Conservation (phyloP, 495 filamentous ascomycete genomes). For the Neurospora discreta region DNA sequence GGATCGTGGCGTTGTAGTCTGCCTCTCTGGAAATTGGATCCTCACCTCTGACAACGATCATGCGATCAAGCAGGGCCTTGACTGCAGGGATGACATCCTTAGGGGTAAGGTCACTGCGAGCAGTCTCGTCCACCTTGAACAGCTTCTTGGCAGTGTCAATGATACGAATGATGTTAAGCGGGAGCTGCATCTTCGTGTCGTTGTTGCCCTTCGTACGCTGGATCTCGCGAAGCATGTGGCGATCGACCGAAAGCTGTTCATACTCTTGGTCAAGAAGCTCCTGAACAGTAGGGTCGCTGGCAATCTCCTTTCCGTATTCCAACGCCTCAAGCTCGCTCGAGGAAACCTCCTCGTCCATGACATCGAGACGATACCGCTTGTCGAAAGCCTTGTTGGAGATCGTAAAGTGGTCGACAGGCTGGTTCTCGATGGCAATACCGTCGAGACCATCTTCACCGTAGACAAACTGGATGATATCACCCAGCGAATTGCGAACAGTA, state of each 20-base stretch:
- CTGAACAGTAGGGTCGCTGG: slow-evolving; percentile 77
- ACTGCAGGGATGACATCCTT: slow-evolving; percentile 78
- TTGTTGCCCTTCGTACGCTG: slow-evolving; percentile 42
- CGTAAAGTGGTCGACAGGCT: slow-evolving; percentile 74
- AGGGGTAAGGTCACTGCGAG: slow-evolving; percentile 84
- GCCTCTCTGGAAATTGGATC: slow-evolving; percentile 77
- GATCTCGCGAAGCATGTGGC: slow-evolving; percentile 60
- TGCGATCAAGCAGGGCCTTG: slow-evolving; percentile 56
- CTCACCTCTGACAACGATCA: slow-evolving; percentile 74
- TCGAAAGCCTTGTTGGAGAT: slow-evolving; percentile 64
- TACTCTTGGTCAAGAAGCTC: slow-evolving; percentile 79
- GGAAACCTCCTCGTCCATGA: slow-evolving; percentile 63
- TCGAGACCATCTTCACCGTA: slow-evolving; percentile 98
- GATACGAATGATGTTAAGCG: slow-evolving; percentile 82
- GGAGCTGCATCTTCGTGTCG: slow-evolving; percentile 76
- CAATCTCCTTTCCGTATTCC: slow-evolving; percentile 78
- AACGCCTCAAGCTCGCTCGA: slow-evolving; percentile 57
- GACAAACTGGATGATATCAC: slow-evolving; percentile 93
- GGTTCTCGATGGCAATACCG: slow-evolving; percentile 80
- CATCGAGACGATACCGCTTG: slow-evolving; percentile 68
- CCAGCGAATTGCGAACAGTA: slow-evolving; percentile 91
- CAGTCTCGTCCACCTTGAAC: slow-evolving; percentile 77
- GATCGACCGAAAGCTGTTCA: slow-evolving; percentile 63
- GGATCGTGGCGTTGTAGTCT: slow-evolving; percentile 70
- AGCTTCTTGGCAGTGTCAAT: slow-evolving; percentile 80